Evolutionary conservation across 148 eudicot genomes (phyloP).

Genomic region (Camellia sinensis): DNA sequence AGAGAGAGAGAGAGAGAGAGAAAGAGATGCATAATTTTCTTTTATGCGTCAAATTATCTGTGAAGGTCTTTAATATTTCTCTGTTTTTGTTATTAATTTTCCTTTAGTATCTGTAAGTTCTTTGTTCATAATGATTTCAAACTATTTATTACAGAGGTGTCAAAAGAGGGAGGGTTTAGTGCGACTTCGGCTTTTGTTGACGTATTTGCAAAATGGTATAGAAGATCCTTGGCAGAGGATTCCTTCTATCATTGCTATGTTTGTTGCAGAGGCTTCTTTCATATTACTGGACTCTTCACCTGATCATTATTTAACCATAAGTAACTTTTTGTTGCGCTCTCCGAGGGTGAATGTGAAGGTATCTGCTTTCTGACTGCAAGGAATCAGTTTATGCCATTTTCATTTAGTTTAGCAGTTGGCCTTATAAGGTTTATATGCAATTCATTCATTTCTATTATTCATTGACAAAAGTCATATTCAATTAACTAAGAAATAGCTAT

Average conservation of each 20-base stretch:
- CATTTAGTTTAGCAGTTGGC: not conserved
- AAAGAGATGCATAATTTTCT: not conserved
- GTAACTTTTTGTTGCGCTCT: constrained; percentile 50
- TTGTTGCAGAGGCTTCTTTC: constrained; percentile 91
- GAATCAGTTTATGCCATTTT: constrained; percentile 11
- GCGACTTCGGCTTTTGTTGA: constrained; percentile 58
- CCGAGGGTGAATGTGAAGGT: constrained; percentile 70
- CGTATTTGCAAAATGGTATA: constrained; percentile 76
- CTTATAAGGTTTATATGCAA: not conserved
- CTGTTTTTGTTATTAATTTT: not conserved
- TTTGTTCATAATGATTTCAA: not conserved
- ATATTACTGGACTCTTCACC: constrained; percentile 69
- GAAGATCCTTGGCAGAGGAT: constrained; percentile 77
- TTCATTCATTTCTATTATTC: not conserved
- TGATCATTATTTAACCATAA: constrained; percentile 64
- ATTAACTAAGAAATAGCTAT: not conserved
- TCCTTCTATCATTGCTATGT: constrained; percentile 63
- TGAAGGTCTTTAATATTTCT: not conserved
- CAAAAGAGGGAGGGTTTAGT: constrained; percentile 67
- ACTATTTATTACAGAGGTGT: constrained; percentile 48
- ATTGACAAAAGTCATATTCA: not conserved
- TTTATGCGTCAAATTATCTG: not conserved
- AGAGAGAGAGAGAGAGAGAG: no score
- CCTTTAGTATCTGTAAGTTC: not conserved
- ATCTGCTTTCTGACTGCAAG: not conserved